Percentiles rank a stretch among this genome's conserved stretches.
phyloP scores from a whole-genome alignment of 257 asterid species.

The Plantago elongata region DNA sequence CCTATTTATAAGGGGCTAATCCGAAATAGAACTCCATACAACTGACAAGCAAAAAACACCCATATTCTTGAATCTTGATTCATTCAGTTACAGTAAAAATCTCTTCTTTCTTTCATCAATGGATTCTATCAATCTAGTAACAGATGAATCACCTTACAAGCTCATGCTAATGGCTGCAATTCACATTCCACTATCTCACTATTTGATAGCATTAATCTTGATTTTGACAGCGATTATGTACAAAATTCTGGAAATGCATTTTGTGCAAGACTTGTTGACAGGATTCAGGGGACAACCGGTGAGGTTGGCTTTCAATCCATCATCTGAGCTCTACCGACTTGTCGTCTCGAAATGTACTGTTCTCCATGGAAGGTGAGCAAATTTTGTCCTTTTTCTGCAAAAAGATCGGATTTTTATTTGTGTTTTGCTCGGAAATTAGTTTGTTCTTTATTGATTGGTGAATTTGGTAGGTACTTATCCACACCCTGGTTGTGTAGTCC shows the following conservation, averaged over 20 bases:
- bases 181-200: constrained; percentile 50
- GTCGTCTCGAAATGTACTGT: constrained; percentile 60
- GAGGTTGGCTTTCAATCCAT: constrained; percentile 43
- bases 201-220: constrained; percentile 31
- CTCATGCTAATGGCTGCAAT: constrained; percentile 42
- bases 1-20: too few relatives aligned
- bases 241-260: constrained; percentile 62
- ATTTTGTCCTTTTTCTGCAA: too few relatives aligned
- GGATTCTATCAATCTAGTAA: constrained; percentile 24
- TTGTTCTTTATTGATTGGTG: not conserved
- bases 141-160: constrained; percentile 23
- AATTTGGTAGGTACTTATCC: constrained; percentile 6
- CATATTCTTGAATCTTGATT: not conserved
- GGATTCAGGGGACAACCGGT: constrained; percentile 74
- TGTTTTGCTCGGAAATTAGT: too few relatives aligned
- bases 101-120: constrained; percentile 5
- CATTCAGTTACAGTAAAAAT: not conserved
- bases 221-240: constrained; percentile 40
- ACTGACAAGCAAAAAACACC: too few relatives aligned
- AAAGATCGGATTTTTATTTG: not conserved
- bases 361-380: constrained; percentile 63
- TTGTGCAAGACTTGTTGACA: constrained; percentile 52
- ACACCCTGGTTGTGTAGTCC: constrained; percentile 16
- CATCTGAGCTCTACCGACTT: constrained; percentile 45
- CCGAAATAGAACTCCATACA: too few relatives aligned